Base-by-base conservation (phyloP, 148 eudicot species). In the Rhododendron simsii region DNA sequence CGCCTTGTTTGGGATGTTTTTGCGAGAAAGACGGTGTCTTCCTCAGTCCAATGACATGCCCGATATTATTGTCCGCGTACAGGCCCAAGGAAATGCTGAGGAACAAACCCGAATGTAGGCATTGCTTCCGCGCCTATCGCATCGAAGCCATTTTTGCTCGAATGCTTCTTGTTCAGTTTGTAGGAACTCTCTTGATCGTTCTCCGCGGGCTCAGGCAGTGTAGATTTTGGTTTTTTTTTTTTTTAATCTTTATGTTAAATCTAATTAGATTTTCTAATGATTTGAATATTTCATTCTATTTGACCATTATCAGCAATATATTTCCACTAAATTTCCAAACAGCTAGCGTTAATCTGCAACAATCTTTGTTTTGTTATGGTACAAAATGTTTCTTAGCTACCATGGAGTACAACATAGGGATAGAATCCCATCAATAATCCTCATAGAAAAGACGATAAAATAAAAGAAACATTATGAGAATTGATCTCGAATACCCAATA, bases 101-200 rank as follows among this genome's bases (percentile, higher is more conserved):
- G 80, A 87, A 85, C 21, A 75, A 93, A 3, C 93, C 95, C 0
- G 90, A 89, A 35, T 93, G 97, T 71, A 84, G 81, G 0, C 95
- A 94, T 78, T 90, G 89, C 84, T 93, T 93, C 35, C 97, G 91
- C 86, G 93, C 90, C 12, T 89, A 88, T 12, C 91, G 97, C 26
- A 81, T 94, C 71, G 93, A 93, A 95, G 95, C 94, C 44, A 41
- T 41, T 41, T 93, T 67, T 79, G 47, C 90, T 37, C 87, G 37
- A 92, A 92, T 44, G 90, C 87, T 2, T 39, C 41, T 39, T 39
- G 41, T 37, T 37, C 44, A 41, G 44, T 41, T 41, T 41, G 44
- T 41, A 3, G 7, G 44, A 41, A 41, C 7, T 41, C 7, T 41
- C 44, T 41, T 0, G 44, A 41, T 41, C 44, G 44, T 41, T 41